Base-by-base conservation (phyloP, 164 flowering plant genomes). In the Akebia trifoliata region DNA sequence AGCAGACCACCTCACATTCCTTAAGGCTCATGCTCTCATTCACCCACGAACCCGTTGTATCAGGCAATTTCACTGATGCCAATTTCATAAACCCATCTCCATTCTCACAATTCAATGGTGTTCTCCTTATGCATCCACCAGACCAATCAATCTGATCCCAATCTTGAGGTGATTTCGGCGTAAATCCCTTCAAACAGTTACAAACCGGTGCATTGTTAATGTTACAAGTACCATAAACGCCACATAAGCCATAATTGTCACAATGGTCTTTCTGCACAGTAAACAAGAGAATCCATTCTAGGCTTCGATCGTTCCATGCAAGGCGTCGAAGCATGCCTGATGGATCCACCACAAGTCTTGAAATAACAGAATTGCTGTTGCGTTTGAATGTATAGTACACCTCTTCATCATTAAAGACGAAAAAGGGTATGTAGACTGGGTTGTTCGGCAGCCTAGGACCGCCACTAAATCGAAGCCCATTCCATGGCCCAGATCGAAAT, bases 401-500 rank as follows among this genome's bases (percentile, higher is more conserved):
- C 65, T 68, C 69, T 11, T 60, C 30, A n/a, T 55, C 22, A 24
- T 69, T 62, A 9, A 15, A 36, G 4, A 53, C 40, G 26, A 53
- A 20, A 43, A 40, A 0, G 12, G 44, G 31, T 54, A 42, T 54
- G 32, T 40, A 66, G 7, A 42, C 20, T 4, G 61, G 55, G 24
- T 55, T 62, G 7, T 35, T 26, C 12, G 21, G 49, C 32, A 69
- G 4, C 14, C 21, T 1, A 11, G 66, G 49, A 22, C 9, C 11
- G 3, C 70, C 70, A 20, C 68, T 65, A 38, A 72, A 72, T 44
- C 61, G 50, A 11, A 50, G 15, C 8, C 77, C 72, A 34, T 66
- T 59, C 77, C 77, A 73, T 5, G 71, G 72, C 6, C 74, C 74
- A 1, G 55, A 7, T 32, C 74, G 52, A 39, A 7, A 65, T 20